These are phyloP conservation scores for Mycena capillaripes DNA, from an alignment of 768 basidiomycete species.

Conservation along the genomic window DNA sequence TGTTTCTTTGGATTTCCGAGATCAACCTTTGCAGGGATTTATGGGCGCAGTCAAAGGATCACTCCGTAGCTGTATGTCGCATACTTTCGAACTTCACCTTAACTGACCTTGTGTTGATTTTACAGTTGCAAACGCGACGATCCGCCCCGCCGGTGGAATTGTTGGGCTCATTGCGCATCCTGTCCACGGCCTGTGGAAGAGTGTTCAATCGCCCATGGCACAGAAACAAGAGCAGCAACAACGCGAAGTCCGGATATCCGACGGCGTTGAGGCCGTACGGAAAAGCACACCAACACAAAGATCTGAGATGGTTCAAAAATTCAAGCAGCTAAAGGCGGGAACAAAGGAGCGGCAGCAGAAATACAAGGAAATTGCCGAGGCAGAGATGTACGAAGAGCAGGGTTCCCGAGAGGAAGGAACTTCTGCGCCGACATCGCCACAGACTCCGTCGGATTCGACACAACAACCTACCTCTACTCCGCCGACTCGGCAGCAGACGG, in stretches of 20 bases:
- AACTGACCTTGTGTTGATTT: background rate
- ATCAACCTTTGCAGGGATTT: conserved; percentile 42
- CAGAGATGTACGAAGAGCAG: conserved; percentile 44
- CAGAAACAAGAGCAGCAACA: conserved; percentile 50
- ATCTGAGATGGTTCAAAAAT: conserved; percentile 50
- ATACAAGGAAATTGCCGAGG: conserved; percentile 50
- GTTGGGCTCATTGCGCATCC: conserved; percentile 54
- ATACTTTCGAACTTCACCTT: background rate
- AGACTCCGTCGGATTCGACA: background rate
- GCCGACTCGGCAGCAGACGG: conserved; percentile 5
- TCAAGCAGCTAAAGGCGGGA: conserved; percentile 49
- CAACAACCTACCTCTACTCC: background rate
- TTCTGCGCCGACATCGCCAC: background rate
- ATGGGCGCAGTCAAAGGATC: conserved; percentile 52
- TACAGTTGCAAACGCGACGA: conserved; percentile 48
- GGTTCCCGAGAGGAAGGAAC: background rate
- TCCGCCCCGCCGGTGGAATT: conserved; percentile 50
- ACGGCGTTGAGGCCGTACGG: conserved; percentile 55
- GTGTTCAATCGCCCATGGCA: conserved; percentile 46
- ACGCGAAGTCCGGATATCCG: conserved; percentile 52
- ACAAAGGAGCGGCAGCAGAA: conserved; percentile 50
- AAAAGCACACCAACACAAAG: conserved; percentile 51
- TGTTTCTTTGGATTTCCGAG: background rate
- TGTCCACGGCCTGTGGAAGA: conserved; percentile 54
- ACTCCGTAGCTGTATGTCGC: conserved; percentile 49